phyloP scores from a whole-genome alignment of 768 basidiomycete species.

The Cantharellus cinnabarinus region DNA sequence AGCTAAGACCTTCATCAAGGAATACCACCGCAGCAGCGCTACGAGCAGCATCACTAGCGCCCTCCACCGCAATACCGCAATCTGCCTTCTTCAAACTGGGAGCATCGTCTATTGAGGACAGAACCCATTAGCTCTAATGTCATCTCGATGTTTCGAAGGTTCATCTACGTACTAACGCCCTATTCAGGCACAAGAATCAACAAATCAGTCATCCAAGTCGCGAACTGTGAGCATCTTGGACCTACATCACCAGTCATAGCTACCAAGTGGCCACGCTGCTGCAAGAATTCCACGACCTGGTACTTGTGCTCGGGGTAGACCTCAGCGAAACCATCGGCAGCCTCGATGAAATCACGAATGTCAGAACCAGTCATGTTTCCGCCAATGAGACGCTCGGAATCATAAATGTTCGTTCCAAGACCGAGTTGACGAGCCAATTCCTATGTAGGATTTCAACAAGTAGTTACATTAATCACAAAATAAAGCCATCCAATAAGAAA shows the following conservation, averaged over 20 bases:
- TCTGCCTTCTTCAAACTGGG: slow-evolving; percentile 17
- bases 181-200: background rate
- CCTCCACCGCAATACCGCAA: slow-evolving; percentile 24
- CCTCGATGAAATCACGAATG: slow-evolving; percentile 26
- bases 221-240: slow-evolving; percentile 5
- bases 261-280: slow-evolving; percentile 22
- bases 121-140: background rate
- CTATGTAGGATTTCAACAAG: slow-evolving; percentile 22
- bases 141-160: background rate
- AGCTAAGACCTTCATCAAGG: slow-evolving; percentile 25
- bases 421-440: slow-evolving; percentile 27
- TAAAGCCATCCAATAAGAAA: background rate
- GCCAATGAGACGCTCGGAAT: slow-evolving; percentile 25
- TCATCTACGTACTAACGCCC: background rate
- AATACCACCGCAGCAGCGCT: slow-evolving; percentile 27
- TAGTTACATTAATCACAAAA: background rate
- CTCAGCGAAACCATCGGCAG: slow-evolving; percentile 31
- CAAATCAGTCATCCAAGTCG: background rate
- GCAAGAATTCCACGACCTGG: slow-evolving; percentile 21
- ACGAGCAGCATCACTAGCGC: slow-evolving; percentile 24
- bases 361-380: slow-evolving; percentile 25
- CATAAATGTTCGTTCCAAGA: slow-evolving; percentile 27
- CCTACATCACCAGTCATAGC: slow-evolving; percentile 24
- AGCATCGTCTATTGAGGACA: slow-evolving; percentile 15
- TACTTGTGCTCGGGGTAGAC: slow-evolving; percentile 29